Evolutionary conservation across 768 basidiomycete genomes (phyloP), one percentile per base, ranked within the genome.

Genomic region (Phlegmacium glaucopus): DNA sequence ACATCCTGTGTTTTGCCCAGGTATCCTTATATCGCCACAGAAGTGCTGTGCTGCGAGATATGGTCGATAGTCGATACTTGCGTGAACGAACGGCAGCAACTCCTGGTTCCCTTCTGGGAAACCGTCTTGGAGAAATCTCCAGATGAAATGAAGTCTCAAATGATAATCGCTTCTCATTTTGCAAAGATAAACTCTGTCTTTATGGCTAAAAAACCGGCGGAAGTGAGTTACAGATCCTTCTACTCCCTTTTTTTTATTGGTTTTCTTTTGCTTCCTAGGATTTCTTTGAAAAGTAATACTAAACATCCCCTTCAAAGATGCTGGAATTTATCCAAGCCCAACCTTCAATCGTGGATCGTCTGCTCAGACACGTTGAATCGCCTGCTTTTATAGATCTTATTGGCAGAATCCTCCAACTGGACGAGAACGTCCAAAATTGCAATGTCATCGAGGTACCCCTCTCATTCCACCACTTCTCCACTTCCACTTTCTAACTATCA

Each of bases 51-150:
- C 69, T 89, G 90, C 66, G 94, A 95, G 58, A 86, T 95, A 68
- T 96, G 93, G 87, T 89, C 87, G 16, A 90, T 97, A 59, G 84
- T 93, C 40, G 92, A 94, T 67, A 91, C 90, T 1, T 90, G 92
- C 57, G 72, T 95, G 58, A 77, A 76, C 57, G 74, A 86, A 57
- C 74, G 79, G 43, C 74, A 82, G 9, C 80, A 86, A 48, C 75
- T 96, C 44, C 76, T 97, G 44, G 71, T 76, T 32, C 88, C 91
- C 9, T 95, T 96, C 73, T 96, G 94, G 94, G 91, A 96, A 66
- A 83, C 81, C 13, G 84, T 92, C 13, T 72, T 92, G 25, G 87
- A 90, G 61, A 76, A 82, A 57, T 75, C 86, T 3, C 76, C 88
- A 12, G 90, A 92, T 38, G 90, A 92, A 50, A 90, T 95, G 80